Base-by-base conservation (phyloP, 805 yeast species). In the Kregervanrija delftensis region DNA sequence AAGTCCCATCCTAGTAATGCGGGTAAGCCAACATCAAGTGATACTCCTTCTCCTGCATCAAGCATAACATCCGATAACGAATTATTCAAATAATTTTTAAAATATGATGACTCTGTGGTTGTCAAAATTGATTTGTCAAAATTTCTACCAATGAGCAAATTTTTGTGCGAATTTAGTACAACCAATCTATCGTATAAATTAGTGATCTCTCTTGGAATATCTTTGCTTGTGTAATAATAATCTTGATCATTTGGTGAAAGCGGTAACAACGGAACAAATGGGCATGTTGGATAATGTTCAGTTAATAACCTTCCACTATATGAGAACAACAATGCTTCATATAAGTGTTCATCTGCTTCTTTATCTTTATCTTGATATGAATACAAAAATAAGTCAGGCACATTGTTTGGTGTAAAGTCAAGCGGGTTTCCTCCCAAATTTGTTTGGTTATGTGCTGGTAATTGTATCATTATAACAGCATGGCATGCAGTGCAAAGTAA, bases 1-100 rank as follows among this genome's bases (percentile, higher is more conserved):
- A 66, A 46, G 15, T 55, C 60, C 73, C 73, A 69, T 1, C 73
- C 72, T 6, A 68, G 49, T 11, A 68, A 41, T 2, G 61, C 52
- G 31, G 45, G 44, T 34, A 46, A 12, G 17, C 42, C 33, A 13
- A 46, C 43, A 15, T 46, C 49, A 6, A 42, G 28, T n/a, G 45
- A 38, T 8, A 14, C 35, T 14, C 12, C 12, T 33, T n/a, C 36
- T 22, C 14, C 33, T 33, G n/a, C 30, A 33, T n/a, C 10, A 10
- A 8, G 9, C 9, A n/a, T 34, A 22, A 6, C 33, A 14, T 10
- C n/a, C 32, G 11, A 33, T 33, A 4, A 49, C 36, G 30, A 43
- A 56, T 54, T 14, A 33, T 40, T 37, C n/a, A 45, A 39, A 38
- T 44, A 48, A 12, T 33, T 40, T 13, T 32, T n/a, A 9, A 46